Evolutionary conservation across 257 asterid genomes (phyloP), one percentile per base, ranked within the genome.

Genomic region (Nicotiana paniculata): DNA sequence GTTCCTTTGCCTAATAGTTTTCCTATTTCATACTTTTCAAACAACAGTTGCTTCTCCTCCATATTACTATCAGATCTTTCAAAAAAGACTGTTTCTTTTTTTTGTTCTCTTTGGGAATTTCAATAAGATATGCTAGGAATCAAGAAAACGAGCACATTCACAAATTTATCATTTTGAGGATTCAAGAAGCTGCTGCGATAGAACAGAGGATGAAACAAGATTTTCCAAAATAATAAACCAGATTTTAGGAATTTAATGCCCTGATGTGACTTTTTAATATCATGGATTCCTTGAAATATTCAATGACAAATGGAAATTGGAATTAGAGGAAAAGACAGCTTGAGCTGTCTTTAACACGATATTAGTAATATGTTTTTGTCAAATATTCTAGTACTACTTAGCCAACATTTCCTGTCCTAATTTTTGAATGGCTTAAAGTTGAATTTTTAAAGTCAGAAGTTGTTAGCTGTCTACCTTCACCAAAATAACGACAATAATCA

Each of bases 21-120:
- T 26, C 93, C 93, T 75, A 85, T 84, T 84, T 90, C 96, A 64
- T 88, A 92, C 82, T 92, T 92, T 0, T 83, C 93, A 28, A 89
- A 83, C 87, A 91, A 10, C 72, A 88, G 32, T 46, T 91, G 88
- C 86, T 84, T 90, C 53, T 86, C 88, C 39, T 80, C 87, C 81
- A 82, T 85, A n/a, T 26, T 30, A 28, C 16, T 7, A 33, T 10
- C 18, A 61, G 16, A 62, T 80, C 48, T 61, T 18, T 9, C 35
- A 64, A 11, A 26, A 61, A 21, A 59, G 2, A 58, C 63, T 1
- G 1, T 28, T 28, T 28, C 1, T 57, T 30, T 3, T n/a, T 59
- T 2, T 58, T n/a, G 6, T n/a, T 58, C 0, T 58, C n/a, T n/a
- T 59, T 8, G 0, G 37, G 28, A 26, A 16, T 79, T 61, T 53